Base-by-base conservation (phyloP, 208 protist genomes). In the Acanthamoeba triangularis region DNA sequence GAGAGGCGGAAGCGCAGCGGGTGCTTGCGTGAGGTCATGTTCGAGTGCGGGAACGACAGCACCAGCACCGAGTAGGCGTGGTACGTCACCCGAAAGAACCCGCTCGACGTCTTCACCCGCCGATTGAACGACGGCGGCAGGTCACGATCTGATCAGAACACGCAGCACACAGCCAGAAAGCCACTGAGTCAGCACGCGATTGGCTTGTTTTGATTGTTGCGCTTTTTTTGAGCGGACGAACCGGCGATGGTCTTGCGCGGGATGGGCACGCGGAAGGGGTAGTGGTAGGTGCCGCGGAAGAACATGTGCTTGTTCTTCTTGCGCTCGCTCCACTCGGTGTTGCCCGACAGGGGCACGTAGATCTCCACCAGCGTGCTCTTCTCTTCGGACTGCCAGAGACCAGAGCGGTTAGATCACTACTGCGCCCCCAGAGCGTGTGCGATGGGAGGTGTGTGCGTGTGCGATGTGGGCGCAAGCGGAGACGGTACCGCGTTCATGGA, bases 301-400 rank as follows among this genome's bases (percentile, higher is more conserved):
- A 92, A 92, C 59, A 72, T 92, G 56, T 92, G 85, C 41, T 92
- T 92, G 85, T 92, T 92, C 63, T 92, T 92, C 54, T 92, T 92
- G 54, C 85, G 85, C 59, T 92, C 85, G 30, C 16, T 54, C 85
- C 85, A 92, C 47, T 65, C 54, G 18, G 85, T 92, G 59, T 92
- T 92, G 54, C 85, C 85, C 37, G 85, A 92, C 5, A 92, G 85
- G 1, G 59, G 59, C 54, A 92, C 85, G 10, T 52, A 92, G 1
- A 76, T 30, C 44, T 74, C 85, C 16, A 92, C 20, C 16, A 92
- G 63, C n/a, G 13, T 37, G 28, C 20, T 25, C 59, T 37, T 92
- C 30, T 74, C 54, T n/a, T 92, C 85, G 20, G 59, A 74, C 85
- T 92, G 63, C 30, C n/a, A n/a, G 1, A 54, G 28, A 90, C 25